phyloP scores from a whole-genome alignment of 495 filamentous ascomycete species.

The Glonium stellatum region DNA sequence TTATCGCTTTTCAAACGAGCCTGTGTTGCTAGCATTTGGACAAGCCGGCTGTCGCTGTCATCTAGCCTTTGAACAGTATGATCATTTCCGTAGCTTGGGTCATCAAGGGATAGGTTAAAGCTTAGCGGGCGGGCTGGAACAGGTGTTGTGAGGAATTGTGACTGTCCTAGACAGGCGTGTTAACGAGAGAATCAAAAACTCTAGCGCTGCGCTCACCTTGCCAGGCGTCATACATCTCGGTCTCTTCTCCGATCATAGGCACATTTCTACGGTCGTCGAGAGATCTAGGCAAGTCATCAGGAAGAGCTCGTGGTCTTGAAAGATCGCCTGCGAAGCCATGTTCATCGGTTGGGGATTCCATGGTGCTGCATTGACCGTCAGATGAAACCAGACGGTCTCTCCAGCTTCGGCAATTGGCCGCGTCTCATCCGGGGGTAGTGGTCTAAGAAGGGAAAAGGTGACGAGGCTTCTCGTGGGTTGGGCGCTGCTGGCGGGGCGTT shows the following conservation, averaged over 20 bases:
- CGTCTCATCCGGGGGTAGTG: background rate
- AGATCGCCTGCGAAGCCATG: conserved; percentile 21
- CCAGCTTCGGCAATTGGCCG: background rate
- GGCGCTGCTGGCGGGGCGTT: background rate
- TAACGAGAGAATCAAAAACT: background rate
- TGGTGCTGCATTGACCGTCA: conserved; percentile 5
- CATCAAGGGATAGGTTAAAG: conserved; percentile 79
- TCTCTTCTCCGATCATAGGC: conserved; percentile 55
- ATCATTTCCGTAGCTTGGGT: conserved; percentile 60
- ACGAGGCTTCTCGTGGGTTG: background rate
- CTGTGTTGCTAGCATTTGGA: conserved; percentile 95
- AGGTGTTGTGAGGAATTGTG: conserved; percentile 83
- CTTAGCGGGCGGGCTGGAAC: conserved; percentile 72
- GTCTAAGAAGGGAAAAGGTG: background rate
- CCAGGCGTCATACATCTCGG: conserved; percentile 98
- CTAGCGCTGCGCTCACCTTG: conserved; percentile 56
- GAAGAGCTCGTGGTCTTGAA: conserved; percentile 49
- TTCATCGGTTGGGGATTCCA: conserved; percentile 25
- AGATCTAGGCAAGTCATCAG: conserved; percentile 80
- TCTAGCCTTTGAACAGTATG: conserved; percentile 52
- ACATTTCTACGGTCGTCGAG: conserved; percentile 78
- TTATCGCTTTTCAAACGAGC: conserved; percentile 72
- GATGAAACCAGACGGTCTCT: background rate
- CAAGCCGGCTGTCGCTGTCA: conserved; percentile 78
- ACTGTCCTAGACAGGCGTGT: conserved; percentile 61